Evolutionary conservation across 2,329 filamentous ascomycete species (phyloP), one percentile per base, ranked within the genome.

Genomic region (Davidsoniella virescens): DNA sequence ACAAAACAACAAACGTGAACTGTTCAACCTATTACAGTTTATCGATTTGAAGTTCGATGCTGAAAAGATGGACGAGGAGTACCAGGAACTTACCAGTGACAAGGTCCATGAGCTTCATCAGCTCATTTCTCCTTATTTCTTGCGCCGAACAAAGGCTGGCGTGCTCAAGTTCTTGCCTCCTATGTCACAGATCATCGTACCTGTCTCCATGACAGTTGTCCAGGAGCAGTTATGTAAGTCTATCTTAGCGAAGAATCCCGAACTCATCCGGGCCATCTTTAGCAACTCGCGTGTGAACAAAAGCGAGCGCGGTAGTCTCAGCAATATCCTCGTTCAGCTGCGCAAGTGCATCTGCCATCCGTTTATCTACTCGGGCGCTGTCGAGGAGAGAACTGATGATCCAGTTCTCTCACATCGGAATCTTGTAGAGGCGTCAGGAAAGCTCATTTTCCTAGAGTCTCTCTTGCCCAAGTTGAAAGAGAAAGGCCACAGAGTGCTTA

Each of bases 1-100:
- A 10, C 92, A 98, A 59, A 98, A 98, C 65, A 96, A 95, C 62
- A 85, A 87, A 57, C 76, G 87, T 44, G 92, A 98, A 63, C 70
- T 98, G 0, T 96, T 96, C 69, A 98, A 95, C 60, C 71, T 98
- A n/a, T 67, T 98, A 3, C 90, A 96, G 56, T 98, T 98, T 63
- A 74, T 95, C 41, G 87, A 98, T 59, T 73, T 78, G 5, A 70
- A 67, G 1, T 67, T 71, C 44, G 75, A 87, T 57, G 88, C 92
- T 0, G 76, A 76, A 33, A 65, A 73, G 17, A 68, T 96, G 2
- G 90, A 96, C 58, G 69, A 75, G 51, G 69, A 86, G 58, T 96
- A 86, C 59, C 70, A 70, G 4, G 77, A 84, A n/a, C 70, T 96
- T 46, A 87, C 84, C 7, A 80, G 83, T 45, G 83, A 93, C 25